Conservation (phyloP, 495 filamentous ascomycete species). For the Xylaria telfairii region DNA sequence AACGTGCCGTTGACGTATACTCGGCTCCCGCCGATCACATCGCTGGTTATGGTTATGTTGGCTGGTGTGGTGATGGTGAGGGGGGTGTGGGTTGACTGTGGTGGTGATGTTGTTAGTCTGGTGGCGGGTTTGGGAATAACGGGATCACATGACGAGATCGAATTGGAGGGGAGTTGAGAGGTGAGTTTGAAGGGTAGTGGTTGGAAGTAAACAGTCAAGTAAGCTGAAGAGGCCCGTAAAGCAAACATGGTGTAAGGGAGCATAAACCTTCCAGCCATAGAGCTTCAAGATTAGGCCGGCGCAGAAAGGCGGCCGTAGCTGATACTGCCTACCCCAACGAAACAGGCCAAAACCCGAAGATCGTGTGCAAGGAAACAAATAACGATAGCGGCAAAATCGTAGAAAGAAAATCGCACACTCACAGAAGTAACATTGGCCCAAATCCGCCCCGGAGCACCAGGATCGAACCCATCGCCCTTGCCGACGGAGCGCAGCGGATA, state of each 20-base stretch:
- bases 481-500: slow-evolving; percentile 56
- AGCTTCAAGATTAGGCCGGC: too few relatives aligned
- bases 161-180: neutral
- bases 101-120: neutral
- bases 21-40: slow-evolving; percentile 49
- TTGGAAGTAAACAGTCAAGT: too few relatives aligned
- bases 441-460: slow-evolving; percentile 45
- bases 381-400: neutral
- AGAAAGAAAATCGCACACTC: neutral
- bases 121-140: neutral
- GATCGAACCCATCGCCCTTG: slow-evolving; percentile 41
- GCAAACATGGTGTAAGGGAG: too few relatives aligned
- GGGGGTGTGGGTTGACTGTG: slow-evolving; percentile 39
- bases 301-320: too few relatives aligned
- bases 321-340: too few relatives aligned
- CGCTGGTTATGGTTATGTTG: slow-evolving; percentile 45
- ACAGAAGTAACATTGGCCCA: slow-evolving; percentile 44
- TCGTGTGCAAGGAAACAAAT: neutral
- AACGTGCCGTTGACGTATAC: slow-evolving; percentile 55
- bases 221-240: too few relatives aligned
- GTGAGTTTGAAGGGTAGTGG: neutral
- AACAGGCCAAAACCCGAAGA: too few relatives aligned
- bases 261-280: too few relatives aligned
- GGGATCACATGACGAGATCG: too few relatives aligned
- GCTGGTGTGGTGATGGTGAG: slow-evolving; percentile 30